Evolutionary conservation across 179 eudicot species (phyloP).

Genomic region (Spinacia oleracea): DNA sequence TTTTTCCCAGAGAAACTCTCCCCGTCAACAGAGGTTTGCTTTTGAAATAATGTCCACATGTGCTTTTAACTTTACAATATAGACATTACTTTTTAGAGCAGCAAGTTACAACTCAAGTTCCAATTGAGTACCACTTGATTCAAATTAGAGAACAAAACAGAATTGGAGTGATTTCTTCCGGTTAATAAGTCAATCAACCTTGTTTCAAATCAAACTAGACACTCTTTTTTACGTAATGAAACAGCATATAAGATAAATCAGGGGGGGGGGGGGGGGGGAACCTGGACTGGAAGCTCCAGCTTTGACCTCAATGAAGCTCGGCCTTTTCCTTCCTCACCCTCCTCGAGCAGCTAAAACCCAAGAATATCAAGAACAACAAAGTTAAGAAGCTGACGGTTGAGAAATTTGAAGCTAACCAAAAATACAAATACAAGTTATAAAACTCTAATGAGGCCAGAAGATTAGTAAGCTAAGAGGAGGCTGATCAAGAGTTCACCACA

Average conservation of each 20-base stretch:
- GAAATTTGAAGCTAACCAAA: neutral
- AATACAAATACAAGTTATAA: neutral
- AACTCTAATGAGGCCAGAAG: neutral
- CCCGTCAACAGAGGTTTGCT: too few relatives aligned
- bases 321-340: slow-evolving; percentile 88
- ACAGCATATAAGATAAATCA: too few relatives aligned
- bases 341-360: slow-evolving; percentile 71
- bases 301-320: slow-evolving; percentile 79
- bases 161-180: neutral
- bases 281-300: slow-evolving; percentile 98
- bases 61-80: too few relatives aligned
- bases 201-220: slow-evolving; percentile 3
- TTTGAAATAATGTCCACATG: too few relatives aligned
- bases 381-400: neutral
- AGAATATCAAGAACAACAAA: slow-evolving; percentile 11
- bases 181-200: neutral
- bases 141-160: neutral
- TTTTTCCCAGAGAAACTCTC: too few relatives aligned
- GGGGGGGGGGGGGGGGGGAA: too few relatives aligned
- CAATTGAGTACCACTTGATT: neutral
- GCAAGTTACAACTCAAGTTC: neutral
- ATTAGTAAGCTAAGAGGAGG: neutral
- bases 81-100: too few relatives aligned
- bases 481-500: neutral
- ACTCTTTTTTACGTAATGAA: neutral